Evolutionary conservation across 345 rosid genomes (phyloP), one percentile per base, ranked within the genome.

Genomic region (Eutrema yunnanense): DNA sequence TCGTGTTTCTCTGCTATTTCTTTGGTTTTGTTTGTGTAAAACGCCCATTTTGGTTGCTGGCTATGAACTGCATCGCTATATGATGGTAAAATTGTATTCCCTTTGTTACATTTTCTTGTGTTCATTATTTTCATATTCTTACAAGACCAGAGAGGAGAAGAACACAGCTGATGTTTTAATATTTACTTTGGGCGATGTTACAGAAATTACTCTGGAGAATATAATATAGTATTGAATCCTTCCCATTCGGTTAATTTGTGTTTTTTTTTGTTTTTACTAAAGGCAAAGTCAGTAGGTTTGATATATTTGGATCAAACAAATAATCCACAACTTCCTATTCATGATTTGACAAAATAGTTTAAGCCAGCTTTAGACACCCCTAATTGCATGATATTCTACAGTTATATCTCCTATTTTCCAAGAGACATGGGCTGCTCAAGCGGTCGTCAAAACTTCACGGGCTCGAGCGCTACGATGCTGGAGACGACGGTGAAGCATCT

Each of bases 401-500:
- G 55, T 51, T 67, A 51, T 9, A 36, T 53, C 32, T 52, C 73
- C 47, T 33, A 8, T 4, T 33, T 43, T 52, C 48, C 43, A 32
- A 14, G 37, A 62, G 56, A 47, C 14, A 34, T 27, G 5, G 6
- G 16, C 14, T 68, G 10, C 57, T 77, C 80, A 77, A 22, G 73
- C 67, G 10, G 68, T 71, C 2, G 80, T 77, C 66, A 58, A 51
- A 71, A 72, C 77, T 58, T 71, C 69, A 71, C 73, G 73, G 30
- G 75, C 75, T 63, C 93, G 83, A 32, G 92, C 81, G 53, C 98
- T 92, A 58, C 99, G 76, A 73, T 92, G 77, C 42, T 87, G 96
- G 64, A 92, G 94, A 37, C 99, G 96, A 46, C 87, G 92, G 69
- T 90, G 98, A 41, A 92, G 81, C 65, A 78, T 83, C 82, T 90